phyloP scores from a whole-genome alignment of 768 basidiomycete species.

The Porphyrellus cyaneotinctus region DNA sequence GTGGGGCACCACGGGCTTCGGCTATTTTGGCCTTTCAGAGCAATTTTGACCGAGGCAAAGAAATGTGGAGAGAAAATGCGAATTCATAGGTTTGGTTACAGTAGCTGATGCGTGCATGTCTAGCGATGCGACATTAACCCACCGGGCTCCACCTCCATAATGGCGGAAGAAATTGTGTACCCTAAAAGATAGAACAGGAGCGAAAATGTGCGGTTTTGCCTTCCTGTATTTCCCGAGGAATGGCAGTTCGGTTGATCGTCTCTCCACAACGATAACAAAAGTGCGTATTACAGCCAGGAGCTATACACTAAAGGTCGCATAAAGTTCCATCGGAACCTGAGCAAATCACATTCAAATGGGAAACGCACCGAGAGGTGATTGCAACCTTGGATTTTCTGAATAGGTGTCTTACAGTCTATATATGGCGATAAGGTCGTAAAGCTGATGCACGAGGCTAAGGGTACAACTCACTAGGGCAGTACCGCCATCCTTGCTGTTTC shows the following conservation, averaged over 20 bases:
- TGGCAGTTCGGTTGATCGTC: conserved; percentile 40
- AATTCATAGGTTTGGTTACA: neutral
- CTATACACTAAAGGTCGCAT: conserved; percentile 39
- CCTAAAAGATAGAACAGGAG: conserved; percentile 26
- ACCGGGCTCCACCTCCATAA: neutral
- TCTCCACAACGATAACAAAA: conserved; percentile 51
- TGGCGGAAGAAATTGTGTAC: neutral
- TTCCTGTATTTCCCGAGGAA: conserved; percentile 29
- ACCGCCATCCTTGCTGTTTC: conserved; percentile 54
- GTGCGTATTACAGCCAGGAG: conserved; percentile 55
- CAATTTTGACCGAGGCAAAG: neutral
- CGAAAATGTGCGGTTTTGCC: conserved; percentile 34
- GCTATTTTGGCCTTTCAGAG: neutral
- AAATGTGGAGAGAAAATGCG: neutral
- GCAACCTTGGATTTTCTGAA: conserved; percentile 50
- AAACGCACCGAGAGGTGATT: conserved; percentile 55
- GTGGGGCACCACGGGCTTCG: neutral
- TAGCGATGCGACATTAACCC: neutral
- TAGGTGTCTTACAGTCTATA: conserved; percentile 45
- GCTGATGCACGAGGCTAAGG: neutral
- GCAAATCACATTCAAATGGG: neutral
- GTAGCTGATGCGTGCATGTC: neutral
- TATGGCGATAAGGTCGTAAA: neutral
- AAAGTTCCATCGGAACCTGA: neutral
- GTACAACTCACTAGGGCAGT: conserved; percentile 48